Evolutionary conservation across 352 stramenopile species (phyloP).

Genomic region (Pythium utonaiense): DNA sequence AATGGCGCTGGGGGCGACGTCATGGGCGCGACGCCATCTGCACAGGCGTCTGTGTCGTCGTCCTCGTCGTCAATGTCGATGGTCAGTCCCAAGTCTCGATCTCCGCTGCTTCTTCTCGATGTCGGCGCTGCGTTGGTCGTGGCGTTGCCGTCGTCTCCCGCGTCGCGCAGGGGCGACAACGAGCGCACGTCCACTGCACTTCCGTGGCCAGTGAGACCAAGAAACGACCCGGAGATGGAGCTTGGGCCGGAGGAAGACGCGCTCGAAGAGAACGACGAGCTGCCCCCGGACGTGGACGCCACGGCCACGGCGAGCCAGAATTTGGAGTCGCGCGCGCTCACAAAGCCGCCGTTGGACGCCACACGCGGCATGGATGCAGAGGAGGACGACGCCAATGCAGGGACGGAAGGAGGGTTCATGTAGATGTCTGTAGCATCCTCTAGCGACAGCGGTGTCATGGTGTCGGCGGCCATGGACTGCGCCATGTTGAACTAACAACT

Average conservation of each 20-base stretch:
- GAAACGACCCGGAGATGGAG: background rate
- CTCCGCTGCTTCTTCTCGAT: background rate
- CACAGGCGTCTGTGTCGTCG: background rate
- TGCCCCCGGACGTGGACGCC: slow-evolving; percentile 18
- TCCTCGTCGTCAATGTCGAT: slow-evolving; percentile 16
- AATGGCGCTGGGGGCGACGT: slow-evolving; percentile 21
- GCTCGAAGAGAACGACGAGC: slow-evolving; percentile 23
- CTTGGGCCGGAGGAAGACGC: slow-evolving; percentile 5
- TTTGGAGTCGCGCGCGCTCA: slow-evolving; percentile 61
- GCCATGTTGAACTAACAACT: slow-evolving; percentile 3
- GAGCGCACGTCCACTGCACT: slow-evolving; percentile 2
- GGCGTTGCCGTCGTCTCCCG: background rate
- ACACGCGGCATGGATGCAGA: background rate
- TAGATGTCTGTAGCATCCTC: background rate
- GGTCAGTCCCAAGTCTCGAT: slow-evolving; percentile 6
- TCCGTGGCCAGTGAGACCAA: background rate
- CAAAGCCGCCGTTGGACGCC: slow-evolving; percentile 30
- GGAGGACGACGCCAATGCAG: background rate
- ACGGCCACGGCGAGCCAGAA: slow-evolving; percentile 61
- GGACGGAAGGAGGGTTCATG: no score
- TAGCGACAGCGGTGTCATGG: background rate
- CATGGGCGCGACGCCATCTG: slow-evolving; percentile 9
- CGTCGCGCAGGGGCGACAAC: background rate
- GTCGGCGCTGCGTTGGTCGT: background rate
- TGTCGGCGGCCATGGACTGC: background rate